Evolutionary conservation across 1,139 yeast genomes (phyloP).

Genomic region (Ogataea hybrid): DNA sequence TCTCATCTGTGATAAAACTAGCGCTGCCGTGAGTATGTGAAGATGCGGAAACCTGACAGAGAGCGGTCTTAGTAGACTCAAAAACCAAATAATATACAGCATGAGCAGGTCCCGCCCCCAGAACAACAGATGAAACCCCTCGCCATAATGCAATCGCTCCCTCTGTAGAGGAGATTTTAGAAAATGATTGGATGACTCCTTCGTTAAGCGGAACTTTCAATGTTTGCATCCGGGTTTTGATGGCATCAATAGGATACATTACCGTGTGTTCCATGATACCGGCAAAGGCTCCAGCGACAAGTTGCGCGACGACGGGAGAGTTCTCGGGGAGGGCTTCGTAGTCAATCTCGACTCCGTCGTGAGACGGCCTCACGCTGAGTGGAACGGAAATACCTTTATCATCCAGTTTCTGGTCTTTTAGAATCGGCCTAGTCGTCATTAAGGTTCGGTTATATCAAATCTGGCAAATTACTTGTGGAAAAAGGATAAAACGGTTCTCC

Average conservation of each 20-base stretch:
- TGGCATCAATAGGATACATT: slow-evolving; percentile 94
- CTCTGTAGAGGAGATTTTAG: slow-evolving; percentile 80
- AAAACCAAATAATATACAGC: slow-evolving; percentile 97
- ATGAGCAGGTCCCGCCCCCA: slow-evolving; percentile 99
- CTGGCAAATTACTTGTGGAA: neutral
- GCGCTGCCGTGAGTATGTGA: slow-evolving; percentile 16
- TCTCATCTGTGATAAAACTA: slow-evolving; percentile 52
- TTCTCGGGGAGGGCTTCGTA: slow-evolving; percentile 91
- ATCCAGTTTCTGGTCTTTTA: slow-evolving; percentile 15
- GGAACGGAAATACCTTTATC: slow-evolving; percentile 1
- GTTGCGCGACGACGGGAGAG: slow-evolving; percentile 79
- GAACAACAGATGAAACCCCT: slow-evolving; percentile 87
- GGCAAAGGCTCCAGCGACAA: slow-evolving; percentile 94
- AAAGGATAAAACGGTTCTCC: neutral
- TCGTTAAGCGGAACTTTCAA: slow-evolving; percentile 34
- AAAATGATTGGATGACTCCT: slow-evolving; percentile 57
- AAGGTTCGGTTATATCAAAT: slow-evolving; percentile 1
- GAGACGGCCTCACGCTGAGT: slow-evolving; percentile 15
- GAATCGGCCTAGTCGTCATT: slow-evolving; percentile 16
- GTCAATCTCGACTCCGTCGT: slow-evolving; percentile 53
- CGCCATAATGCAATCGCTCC: slow-evolving; percentile 92
- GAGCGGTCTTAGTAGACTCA: slow-evolving; percentile 72
- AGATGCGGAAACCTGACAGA: slow-evolving; percentile 33
- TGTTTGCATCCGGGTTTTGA: slow-evolving; percentile 95
- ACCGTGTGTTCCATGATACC: slow-evolving; percentile 98